phyloP scores from a whole-genome alignment of 2,329 filamentous ascomycete genomes.

The Clarireedia sp. region DNA sequence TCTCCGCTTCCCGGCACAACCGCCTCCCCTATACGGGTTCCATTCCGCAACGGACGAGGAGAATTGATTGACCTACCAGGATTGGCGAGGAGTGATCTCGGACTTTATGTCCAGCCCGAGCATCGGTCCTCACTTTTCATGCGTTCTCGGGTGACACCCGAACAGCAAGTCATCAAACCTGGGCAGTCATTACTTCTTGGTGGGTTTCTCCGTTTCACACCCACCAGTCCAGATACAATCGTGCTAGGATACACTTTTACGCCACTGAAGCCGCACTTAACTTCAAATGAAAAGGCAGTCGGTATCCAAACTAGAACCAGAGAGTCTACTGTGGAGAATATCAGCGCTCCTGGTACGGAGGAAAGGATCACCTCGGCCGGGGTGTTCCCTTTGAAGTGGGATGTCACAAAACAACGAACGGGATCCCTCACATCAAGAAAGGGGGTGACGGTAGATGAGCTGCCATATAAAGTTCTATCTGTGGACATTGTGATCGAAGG shows the following conservation, averaged over 20 bases:
- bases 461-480: conserved; percentile 74
- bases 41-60: conserved; percentile 77
- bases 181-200: conserved; percentile 77
- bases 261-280: conserved; percentile 62
- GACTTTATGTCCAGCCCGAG: conserved; percentile 59
- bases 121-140: conserved; percentile 66
- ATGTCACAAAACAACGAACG: conserved; percentile 73
- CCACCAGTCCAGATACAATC: conserved; percentile 53
- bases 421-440: conserved; percentile 61
- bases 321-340: conserved; percentile 52
- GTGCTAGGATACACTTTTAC: conserved; percentile 85
- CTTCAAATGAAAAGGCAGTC: conserved; percentile 70
- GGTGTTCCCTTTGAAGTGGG: conserved; percentile 64
- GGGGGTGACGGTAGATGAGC: conserved; percentile 53
- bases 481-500: conserved; percentile 86
- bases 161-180: conserved; percentile 64
- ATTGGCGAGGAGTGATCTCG: conserved; percentile 65
- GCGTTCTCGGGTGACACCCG: conserved; percentile 64
- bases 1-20: conserved; percentile 88
- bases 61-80: conserved; percentile 93
- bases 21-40: conserved; percentile 86
- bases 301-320: conserved; percentile 60
- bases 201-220: conserved; percentile 81
- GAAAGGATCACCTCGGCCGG: conserved; percentile 62
- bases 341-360: conserved; percentile 51